Evolutionary conservation across 176 grass and related monocot genomes (phyloP), one percentile per base, ranked within the genome.

Genomic region (Oryza coarctata): DNA sequence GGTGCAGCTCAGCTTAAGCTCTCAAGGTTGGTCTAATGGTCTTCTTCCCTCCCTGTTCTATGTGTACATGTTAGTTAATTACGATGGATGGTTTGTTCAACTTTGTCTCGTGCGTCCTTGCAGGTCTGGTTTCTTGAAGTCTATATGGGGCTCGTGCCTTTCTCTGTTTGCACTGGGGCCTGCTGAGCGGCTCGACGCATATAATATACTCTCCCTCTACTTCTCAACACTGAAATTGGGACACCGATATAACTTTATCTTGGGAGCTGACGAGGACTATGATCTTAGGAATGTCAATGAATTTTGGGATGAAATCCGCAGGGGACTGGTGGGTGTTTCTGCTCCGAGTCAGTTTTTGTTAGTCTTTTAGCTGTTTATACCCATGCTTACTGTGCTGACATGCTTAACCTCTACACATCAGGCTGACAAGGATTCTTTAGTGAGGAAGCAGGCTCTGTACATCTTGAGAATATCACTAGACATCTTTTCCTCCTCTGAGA

Each of bases 401-500:
- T 78, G 12, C n/a, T 6, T 39, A 34, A 22, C 2, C 77, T 65
- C 11, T 26, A 13, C 60, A 49, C 57, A 76, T 77, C 86, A 97
- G 95, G 92, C 94, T 85, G 95, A 97, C 78, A 94, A 82, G 83
- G 92, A 97, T 63, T 74, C 80, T 83, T 86, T 75, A 84, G 65
- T 97, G 63, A 97, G 95, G 75, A 97, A 97, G 63, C 92, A 92
- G 70, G 95, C 86, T 44, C 80, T 97, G 40, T 92, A 92, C 32
- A 75, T 97, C 86, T 78, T 97, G 66, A 97, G 92, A 83, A 86
- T 86, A 77, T 89, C 89, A 50, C 76, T 94, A 73, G 94, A 70
- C 68, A 65, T 87, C 28, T 92, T 85, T 87, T 79, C 77, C 64
- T 84, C 35, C 55, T 30, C 38, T 79, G 74, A 63, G 79, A 86